Percentiles rank a stretch among this genome's conserved stretches.
phyloP scores from a whole-genome alignment of 1,139 yeast species.

The Sugiyamaella sp. region DNA sequence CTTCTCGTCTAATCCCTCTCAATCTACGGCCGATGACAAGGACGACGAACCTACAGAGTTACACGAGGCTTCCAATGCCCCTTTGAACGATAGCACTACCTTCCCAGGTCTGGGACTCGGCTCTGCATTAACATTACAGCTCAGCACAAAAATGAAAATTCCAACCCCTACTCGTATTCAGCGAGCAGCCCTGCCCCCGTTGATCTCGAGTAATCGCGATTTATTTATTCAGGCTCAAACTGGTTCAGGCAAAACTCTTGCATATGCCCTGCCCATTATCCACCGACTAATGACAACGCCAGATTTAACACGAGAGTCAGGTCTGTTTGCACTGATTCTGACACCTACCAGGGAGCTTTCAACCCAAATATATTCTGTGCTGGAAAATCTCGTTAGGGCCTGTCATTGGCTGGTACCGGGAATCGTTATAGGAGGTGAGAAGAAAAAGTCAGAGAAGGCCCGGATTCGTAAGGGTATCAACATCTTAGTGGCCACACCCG shows the following conservation, averaged over 20 bases:
- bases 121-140: constrained; percentile 55
- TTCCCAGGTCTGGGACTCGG: constrained; percentile 75
- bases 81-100: constrained; percentile 65
- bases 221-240: constrained; percentile 92
- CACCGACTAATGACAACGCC: constrained; percentile 62
- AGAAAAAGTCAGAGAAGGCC: constrained; percentile 91
- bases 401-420: constrained; percentile 89
- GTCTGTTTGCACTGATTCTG: constrained; percentile 82
- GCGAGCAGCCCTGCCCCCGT: constrained; percentile 73
- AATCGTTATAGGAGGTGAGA: constrained; percentile 92
- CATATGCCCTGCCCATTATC: constrained; percentile 83
- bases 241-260: constrained; percentile 91
- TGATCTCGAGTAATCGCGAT: constrained; percentile 58
- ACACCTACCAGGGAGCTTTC: constrained; percentile 96
- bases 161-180: constrained; percentile 85
- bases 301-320: constrained; percentile 67
- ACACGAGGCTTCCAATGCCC: constrained; percentile 79
- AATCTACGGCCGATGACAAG: constrained; percentile 25
- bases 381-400: constrained; percentile 62
- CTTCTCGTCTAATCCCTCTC: constrained; percentile 67
- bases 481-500: constrained; percentile 89
- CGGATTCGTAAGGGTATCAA: constrained; percentile 88
- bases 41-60: constrained; percentile 36
- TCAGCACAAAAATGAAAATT: constrained; percentile 61
- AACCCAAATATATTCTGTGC: constrained; percentile 82